phyloP scores from a whole-genome alignment of 2,329 filamentous ascomycete species.

The Parastagonospora avenae region DNA sequence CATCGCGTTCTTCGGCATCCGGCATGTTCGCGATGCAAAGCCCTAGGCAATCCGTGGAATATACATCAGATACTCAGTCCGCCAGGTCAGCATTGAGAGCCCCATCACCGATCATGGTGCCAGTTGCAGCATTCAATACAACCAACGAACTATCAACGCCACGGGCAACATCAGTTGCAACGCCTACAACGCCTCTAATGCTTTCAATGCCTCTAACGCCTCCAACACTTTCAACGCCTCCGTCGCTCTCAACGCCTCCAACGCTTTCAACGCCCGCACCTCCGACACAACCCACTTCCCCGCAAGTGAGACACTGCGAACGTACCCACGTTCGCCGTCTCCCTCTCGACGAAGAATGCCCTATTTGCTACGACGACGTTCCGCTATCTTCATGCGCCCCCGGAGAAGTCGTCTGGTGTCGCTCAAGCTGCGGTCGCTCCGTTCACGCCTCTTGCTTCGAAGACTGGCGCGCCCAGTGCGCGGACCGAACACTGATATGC shows the following conservation, averaged over 20 bases:
- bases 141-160: too few species aligned
- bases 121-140: too few species aligned
- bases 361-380: constrained; percentile 23
- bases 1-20: too few species aligned
- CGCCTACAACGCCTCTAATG: too few species aligned
- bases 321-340: constrained; percentile 20
- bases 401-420: constrained; percentile 23
- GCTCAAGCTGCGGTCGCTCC: constrained; percentile 14
- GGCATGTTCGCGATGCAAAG: too few species aligned
- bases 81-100: too few species aligned
- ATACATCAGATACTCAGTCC: too few species aligned
- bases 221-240: neutral
- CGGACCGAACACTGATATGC: constrained; percentile 4
- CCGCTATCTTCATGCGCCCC: constrained; percentile 3
- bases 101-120: too few species aligned
- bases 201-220: neutral
- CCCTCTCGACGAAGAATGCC: constrained; percentile 18
- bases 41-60: too few species aligned
- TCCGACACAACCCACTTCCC: neutral
- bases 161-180: too few species aligned
- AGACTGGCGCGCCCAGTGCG: constrained; percentile 10
- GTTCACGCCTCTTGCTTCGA: constrained; percentile 23
- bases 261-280: neutral
- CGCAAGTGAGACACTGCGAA: constrained; percentile 1
- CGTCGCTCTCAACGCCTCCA: neutral